Percentiles rank a stretch among this genome's conserved stretches.
Evolutionary conservation across 108 stramenopile genomes (phyloP).

Genomic region (Cyclotella atomus): DNA sequence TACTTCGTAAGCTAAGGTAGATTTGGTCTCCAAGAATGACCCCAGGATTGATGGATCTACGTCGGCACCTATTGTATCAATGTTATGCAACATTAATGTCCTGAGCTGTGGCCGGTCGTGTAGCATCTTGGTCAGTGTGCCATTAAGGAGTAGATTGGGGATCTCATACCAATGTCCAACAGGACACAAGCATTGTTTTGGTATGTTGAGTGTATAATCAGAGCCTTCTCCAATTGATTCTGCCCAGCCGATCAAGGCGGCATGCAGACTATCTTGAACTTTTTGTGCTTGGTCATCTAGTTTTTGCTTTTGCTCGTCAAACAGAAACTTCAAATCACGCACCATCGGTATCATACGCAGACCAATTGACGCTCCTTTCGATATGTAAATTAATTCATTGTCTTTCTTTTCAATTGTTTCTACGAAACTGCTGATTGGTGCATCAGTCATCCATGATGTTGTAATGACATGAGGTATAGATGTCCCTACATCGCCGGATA

Average conservation of each 20-base stretch:
- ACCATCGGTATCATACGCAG: conserved; percentile 61
- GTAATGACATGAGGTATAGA: conserved; percentile 61
- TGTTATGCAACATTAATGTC: conserved; percentile 71
- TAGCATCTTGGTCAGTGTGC: conserved; percentile 56
- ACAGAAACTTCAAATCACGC: conserved; percentile 57
- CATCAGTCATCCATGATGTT: conserved; percentile 68
- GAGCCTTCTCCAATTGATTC: conserved; percentile 56
- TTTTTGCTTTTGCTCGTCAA: conserved; percentile 56
- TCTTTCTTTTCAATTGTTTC: conserved; percentile 27
- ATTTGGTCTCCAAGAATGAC: conserved; percentile 42
- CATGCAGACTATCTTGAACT: conserved; percentile 42
- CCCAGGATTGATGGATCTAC: conserved; percentile 65
- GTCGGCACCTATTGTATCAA: conserved; percentile 66
- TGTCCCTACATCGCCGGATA: conserved; percentile 41
- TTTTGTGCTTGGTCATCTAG: conserved; percentile 72
- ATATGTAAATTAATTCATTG: conserved; percentile 53
- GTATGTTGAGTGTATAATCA: conserved; percentile 59
- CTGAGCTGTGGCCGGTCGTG: conserved; percentile 58
- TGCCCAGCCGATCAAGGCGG: conserved; percentile 61
- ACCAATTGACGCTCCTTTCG: conserved; percentile 55
- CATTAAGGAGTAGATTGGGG: conserved; percentile 62
- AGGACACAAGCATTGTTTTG: conserved; percentile 61
- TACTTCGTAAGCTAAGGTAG: conserved; percentile 58
- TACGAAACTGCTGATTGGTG: conserved; percentile 41
- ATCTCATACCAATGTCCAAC: conserved; percentile 70